phyloP scores from a whole-genome alignment of 140 eudicot genomes.

The Bidens hawaiensis region DNA sequence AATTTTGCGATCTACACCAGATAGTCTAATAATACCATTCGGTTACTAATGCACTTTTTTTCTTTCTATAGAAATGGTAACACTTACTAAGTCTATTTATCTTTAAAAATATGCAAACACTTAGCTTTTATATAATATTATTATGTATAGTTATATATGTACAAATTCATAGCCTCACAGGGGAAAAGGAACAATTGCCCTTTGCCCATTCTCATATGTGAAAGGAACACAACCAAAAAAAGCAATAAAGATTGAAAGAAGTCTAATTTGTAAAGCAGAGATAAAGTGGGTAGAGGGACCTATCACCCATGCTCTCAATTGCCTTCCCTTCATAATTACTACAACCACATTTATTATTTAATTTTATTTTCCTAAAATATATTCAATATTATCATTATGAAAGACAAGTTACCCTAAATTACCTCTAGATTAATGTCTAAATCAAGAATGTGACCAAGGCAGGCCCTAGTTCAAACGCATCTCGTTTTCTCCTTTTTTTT shows the following conservation, averaged over 20 bases:
- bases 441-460: background rate
- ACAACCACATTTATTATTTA: slow-evolving; percentile 4
- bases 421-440: slow-evolving; percentile 3
- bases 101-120: background rate
- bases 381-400: too few species aligned
- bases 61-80: too few species aligned
- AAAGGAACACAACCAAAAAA: slow-evolving; percentile 21
- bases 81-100: background rate
- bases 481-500: background rate
- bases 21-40: too few species aligned
- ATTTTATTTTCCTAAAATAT: too few species aligned
- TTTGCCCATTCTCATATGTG: too few species aligned
- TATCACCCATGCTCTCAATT: slow-evolving; percentile 33
- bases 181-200: too few species aligned
- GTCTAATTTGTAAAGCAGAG: slow-evolving; percentile 33
- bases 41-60: too few species aligned
- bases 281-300: slow-evolving; percentile 38
- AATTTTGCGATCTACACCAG: too few species aligned
- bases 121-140: too few species aligned
- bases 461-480: background rate
- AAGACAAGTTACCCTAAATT: slow-evolving; percentile 18
- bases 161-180: background rate
- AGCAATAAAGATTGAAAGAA: slow-evolving; percentile 15
- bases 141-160: background rate
- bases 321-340: slow-evolving; percentile 30